Base-by-base conservation (phyloP, 2,329 filamentous ascomycete species). In the Colletotrichum chlorophyti region DNA sequence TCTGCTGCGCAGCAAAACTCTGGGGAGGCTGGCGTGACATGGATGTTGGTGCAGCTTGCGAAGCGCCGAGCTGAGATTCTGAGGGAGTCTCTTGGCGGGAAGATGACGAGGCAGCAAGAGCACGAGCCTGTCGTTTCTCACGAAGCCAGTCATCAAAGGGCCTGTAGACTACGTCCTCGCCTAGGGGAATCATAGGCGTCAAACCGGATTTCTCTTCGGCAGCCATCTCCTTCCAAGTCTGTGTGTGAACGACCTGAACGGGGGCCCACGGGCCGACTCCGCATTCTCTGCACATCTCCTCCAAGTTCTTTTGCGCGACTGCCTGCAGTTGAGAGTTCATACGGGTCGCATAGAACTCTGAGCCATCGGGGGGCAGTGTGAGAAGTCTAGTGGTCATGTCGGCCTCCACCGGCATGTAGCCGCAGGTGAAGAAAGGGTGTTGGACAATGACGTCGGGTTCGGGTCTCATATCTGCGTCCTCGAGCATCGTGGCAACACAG, bases 391-490 rank as follows among this genome's bases (percentile, higher is more conserved):
- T 70, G 15, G 78, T 86, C 68, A 89, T 88, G 62, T 89, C 85
- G 37, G 78, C 74, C 15, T 81, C 69, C 9, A 76, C 72, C 7
- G 91, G 91, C 71, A 94, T 86, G 72, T 88, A 92, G 12, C 90
- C 90, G 26, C 87, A 82, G 49, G 84, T 85, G 78, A 95, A 95
- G 72, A 94, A 95, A 6, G 86, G 79, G 68, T 95, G 91, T 64
- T 90, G 85, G 35, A 94, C 88, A 66, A 95, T 93, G 43, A 81
- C 79, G 68, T 95, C 91, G 1, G 91, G 90, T 48, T 87, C 86
- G 2, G 91, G 91, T 61, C 91, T 83, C 66, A 84, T 79, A 66
- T 93, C 87, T 47, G 92, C 89, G 57, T 91, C 87, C 63, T 91
- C 84, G 21, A 95, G 81, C 75, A 95, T 85, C 23, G 83, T 85